phyloP scores from a whole-genome alignment of 768 basidiomycete genomes.

The Podaxis sp. region DNA sequence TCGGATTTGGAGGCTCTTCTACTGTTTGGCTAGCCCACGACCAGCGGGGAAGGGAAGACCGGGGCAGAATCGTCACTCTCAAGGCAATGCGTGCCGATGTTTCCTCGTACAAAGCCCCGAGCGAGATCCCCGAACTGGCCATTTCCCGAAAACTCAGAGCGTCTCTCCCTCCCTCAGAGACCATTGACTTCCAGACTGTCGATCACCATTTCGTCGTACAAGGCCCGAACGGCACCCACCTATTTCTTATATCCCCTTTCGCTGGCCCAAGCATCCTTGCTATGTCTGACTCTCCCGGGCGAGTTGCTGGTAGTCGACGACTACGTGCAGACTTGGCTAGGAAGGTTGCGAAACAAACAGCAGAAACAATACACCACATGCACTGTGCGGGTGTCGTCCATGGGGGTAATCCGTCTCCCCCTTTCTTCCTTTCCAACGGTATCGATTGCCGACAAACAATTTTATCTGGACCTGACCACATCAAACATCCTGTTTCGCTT shows the following conservation, averaged over 20 bases:
- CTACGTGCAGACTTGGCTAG: constrained; percentile 34
- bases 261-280: constrained; percentile 39
- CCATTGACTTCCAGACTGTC: constrained; percentile 27
- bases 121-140: constrained; percentile 28
- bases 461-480: constrained; percentile 34
- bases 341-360: constrained; percentile 33
- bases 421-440: not conserved
- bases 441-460: constrained; percentile 37
- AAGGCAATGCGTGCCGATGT: no score
- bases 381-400: constrained; percentile 27
- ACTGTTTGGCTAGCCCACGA: constrained; percentile 37
- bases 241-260: constrained; percentile 46
- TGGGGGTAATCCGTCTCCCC: not conserved
- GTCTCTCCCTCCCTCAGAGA: constrained; percentile 26
- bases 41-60: constrained; percentile 14
- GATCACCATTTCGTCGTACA: constrained; percentile 44
- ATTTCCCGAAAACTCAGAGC: constrained; percentile 34
- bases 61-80: constrained; percentile 1
- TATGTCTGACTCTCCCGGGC: constrained; percentile 31
- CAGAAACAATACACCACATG: constrained; percentile 26
- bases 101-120: not conserved
- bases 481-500: constrained; percentile 37
- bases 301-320: constrained; percentile 28
- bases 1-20: constrained; percentile 40
- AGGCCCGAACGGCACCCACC: constrained; percentile 54